Base-by-base conservation (phyloP, 768 basidiomycete genomes). In the Hemileccinum rubropunctum region DNA sequence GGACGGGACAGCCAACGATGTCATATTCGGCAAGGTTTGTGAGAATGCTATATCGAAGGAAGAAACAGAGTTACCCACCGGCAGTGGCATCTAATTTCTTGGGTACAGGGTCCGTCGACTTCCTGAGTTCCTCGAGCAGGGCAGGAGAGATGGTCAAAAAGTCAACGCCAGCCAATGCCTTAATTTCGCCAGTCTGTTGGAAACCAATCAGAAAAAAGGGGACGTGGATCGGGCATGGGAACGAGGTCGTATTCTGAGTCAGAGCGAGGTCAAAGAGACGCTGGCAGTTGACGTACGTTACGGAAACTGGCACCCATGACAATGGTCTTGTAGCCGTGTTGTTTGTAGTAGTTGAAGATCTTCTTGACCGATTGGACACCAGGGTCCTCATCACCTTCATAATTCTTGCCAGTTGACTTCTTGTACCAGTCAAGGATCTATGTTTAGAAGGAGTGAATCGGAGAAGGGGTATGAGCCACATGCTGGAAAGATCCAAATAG, bases 241-340 rank as follows among this genome's bases (percentile, higher is more conserved):
- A 37, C 23, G 23, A 21, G 39, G 34, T 48, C 14, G 32, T 36
- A 20, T 13, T n/a, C 11, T 14, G 43, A 17, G 33, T 50, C 38
- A 60, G 47, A 28, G 17, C 18, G 47, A 27, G 20, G 26, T 36
- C 14, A 48, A 23, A 28, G 20, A 47, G 14, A 36, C 6, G 18
- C 26, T 36, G 27, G 34, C 36, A 11, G 42, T 45, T 15, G 3
- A 75, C 88, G 50, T 60, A 94, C 86, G 78, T 98, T 98, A 68
- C 97, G 90, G 94, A 99, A 98, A 28, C 93, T 95, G 52, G 97
- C 97, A 67, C 95, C 97, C 97, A 98, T 98, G 71, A 98, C 95
- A 73, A 99, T 98, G 61, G 97, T 99, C 65, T 94, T 91, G 83
- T 99, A 98, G 52, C 82, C 80, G 74, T 98, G 83, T 69, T 97